These are phyloP conservation scores for Rhexocercosporidium sp. DNA, from an alignment of 2,329 filamentous ascomycete species.

Conservation along the genomic window DNA sequence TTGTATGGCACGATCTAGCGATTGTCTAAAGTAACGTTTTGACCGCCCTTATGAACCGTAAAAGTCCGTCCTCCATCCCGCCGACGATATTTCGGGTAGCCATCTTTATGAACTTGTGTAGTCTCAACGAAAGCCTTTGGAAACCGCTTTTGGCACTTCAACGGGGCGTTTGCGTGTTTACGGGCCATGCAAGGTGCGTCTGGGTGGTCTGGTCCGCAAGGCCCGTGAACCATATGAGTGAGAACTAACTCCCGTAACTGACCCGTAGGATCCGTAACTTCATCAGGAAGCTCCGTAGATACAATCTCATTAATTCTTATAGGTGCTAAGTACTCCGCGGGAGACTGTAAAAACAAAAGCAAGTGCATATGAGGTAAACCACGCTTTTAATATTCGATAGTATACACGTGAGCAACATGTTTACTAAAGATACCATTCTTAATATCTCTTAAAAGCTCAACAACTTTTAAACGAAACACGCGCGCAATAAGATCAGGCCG, in stretches of 20 bases:
- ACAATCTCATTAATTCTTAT: neutral
- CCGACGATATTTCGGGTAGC: neutral
- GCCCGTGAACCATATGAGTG: neutral
- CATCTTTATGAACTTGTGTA: neutral
- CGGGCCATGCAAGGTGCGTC: neutral
- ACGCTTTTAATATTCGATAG: neutral
- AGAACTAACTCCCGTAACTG: neutral
- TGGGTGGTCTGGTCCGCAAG: neutral
- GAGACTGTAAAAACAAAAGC: neutral
- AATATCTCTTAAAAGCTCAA: neutral
- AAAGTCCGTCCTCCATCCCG: neutral
- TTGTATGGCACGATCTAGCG: neutral
- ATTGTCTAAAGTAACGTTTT: neutral
- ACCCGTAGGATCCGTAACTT: neutral
- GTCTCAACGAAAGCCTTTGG: neutral
- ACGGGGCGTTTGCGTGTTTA: neutral
- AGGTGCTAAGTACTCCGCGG: neutral
- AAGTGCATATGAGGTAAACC: neutral
- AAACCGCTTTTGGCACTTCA: neutral
- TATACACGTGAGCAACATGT: neutral
- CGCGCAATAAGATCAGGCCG: neutral
- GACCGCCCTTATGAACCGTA: neutral
- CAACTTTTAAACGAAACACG: neutral
- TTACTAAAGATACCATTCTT: neutral
- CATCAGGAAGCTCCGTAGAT: neutral